Base-by-base conservation (phyloP, 257 asterid species). In the Plectranthus barbatus region DNA sequence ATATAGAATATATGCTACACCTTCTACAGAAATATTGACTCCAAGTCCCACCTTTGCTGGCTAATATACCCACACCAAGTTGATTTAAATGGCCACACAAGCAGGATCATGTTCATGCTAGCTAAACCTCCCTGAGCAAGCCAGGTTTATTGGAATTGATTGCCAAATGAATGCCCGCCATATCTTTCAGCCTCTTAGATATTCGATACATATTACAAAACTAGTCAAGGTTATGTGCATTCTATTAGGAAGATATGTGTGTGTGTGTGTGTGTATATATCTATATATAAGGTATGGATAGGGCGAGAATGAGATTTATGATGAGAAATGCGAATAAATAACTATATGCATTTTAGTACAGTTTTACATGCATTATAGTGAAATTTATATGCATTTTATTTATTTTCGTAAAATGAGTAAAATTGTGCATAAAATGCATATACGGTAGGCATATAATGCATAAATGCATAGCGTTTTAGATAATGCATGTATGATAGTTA, bases 31-130 rank as follows among this genome's bases (percentile, higher is more conserved):
- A 45, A 66, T 67, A 79, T 64, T 63, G 67, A 82, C 73, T 77
- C 72, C 81, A 78, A 74, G 77, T 31, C 76, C 77, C 82, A 67
- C 78, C 80, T 76, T 79, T 66, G 81, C 88, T 65, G 82, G 86
- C 53, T 76, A 71, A 48, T 68, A 70, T 68, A 72, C 72, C 71
- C 55, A 74, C 84, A 73, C 83, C 78, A 40, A 52, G 65, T 66
- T 49, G 71, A 58, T 61, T 75, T 71, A 77, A 56, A 68, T 60
- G 71, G 39, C 66, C 72, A 74, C 60, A 79, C 52, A 56, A 75
- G 74, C 49, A 68, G 67, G 68, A 33, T 61, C 72, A 66, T 20
- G 68, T 64, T 53, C 77, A 60, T 24, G 66, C 77, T 26, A 26
- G 31, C 31, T 26, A 56, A 53, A 70, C 36, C 70, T 36, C 72